A percentile compares a stretch with the other conserved stretches of the same genome.
Conservation (phyloP, 1,139 yeast genomes). For the Candida sp. region DNA sequence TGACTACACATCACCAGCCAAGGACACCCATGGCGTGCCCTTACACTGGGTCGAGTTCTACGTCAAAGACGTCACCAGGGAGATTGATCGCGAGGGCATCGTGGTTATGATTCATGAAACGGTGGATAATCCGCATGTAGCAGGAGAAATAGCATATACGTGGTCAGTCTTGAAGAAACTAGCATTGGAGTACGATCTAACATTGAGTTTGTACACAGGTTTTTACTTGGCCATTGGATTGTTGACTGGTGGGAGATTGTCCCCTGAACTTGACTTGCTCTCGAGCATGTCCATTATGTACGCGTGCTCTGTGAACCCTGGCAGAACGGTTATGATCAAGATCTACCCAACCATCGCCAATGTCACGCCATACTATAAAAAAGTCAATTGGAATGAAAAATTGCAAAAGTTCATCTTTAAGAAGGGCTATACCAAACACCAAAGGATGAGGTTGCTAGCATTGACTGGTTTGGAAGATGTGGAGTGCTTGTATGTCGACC, state of each 20-base stretch:
- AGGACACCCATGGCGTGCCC: conserved; percentile 6
- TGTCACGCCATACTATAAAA: conserved; percentile 9
- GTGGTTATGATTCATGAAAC: conserved; percentile 11
- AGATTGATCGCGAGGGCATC: conserved; percentile 9
- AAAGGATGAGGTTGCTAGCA: conserved; percentile 9
- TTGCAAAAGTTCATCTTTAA: conserved; percentile 11
- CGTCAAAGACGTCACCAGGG: conserved; percentile 2
- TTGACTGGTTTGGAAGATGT: conserved; percentile 18
- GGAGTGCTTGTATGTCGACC: conserved; percentile 13
- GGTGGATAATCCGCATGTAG: conserved; percentile 7
- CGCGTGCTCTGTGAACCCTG: conserved; percentile 13
- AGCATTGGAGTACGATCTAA: conserved; percentile 8
- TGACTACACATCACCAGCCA: not conserved
- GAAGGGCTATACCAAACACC: not conserved
- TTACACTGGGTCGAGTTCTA: conserved; percentile 14
- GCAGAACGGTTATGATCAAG: conserved; percentile 11
- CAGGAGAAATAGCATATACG: conserved; percentile 13
- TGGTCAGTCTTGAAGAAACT: conserved; percentile 7
- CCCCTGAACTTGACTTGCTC: conserved; percentile 13
- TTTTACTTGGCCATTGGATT: conserved; percentile 8
- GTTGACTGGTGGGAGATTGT: conserved; percentile 9
- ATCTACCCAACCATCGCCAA: conserved; percentile 11
- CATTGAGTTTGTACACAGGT: conserved; percentile 9
- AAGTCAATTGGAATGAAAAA: conserved; percentile 11
- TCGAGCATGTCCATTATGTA: conserved; percentile 9